phyloP scores from a whole-genome alignment of 306 rosid genomes.

The Morella rubra region DNA sequence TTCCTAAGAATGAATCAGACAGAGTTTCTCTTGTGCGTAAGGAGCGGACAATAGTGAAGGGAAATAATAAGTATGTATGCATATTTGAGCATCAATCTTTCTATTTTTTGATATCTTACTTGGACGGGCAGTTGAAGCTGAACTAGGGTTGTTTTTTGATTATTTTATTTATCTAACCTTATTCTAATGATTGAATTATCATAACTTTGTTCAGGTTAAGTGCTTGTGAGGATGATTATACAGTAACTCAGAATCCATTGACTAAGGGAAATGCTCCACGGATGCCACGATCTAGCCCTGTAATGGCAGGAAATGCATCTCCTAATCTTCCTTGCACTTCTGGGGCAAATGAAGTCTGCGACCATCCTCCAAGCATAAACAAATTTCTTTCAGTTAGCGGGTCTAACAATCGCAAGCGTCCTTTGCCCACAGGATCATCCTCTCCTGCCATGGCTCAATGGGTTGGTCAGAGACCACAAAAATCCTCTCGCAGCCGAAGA shows the following conservation, averaged over 20 bases:
- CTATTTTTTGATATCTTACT: conserved; percentile 24
- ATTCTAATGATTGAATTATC: not conserved
- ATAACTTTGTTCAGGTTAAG: conserved; percentile 43
- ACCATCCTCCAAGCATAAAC: conserved; percentile 53
- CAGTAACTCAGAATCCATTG: conserved; percentile 44
- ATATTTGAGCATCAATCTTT: conserved; percentile 22
- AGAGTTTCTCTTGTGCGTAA: conserved; percentile 50
- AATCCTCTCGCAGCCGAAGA: conserved; percentile 78
- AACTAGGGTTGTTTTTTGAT: conserved; percentile 9
- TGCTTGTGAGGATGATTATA: conserved; percentile 49
- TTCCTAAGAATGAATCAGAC: conserved; percentile 56
- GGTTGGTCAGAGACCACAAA: conserved; percentile 90
- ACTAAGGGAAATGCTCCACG: conserved; percentile 77
- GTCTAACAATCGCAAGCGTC: conserved; percentile 53
- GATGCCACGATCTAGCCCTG: conserved; percentile 61
- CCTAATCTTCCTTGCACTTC: conserved; percentile 53
- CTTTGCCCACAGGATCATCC: conserved; percentile 55
- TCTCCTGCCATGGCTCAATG: conserved; percentile 78
- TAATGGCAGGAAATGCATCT: conserved; percentile 50
- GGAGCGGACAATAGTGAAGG: conserved; percentile 52
- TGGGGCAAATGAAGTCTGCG: conserved; percentile 57
- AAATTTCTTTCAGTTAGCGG: conserved; percentile 48
- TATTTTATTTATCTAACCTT: conserved; percentile 9
- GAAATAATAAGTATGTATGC: conserved; percentile 59
- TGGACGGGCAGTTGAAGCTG: not conserved